Evolutionary conservation across 371 early-diverging fungal genomes (phyloP).

Genomic region (Massospora cicadina): DNA sequence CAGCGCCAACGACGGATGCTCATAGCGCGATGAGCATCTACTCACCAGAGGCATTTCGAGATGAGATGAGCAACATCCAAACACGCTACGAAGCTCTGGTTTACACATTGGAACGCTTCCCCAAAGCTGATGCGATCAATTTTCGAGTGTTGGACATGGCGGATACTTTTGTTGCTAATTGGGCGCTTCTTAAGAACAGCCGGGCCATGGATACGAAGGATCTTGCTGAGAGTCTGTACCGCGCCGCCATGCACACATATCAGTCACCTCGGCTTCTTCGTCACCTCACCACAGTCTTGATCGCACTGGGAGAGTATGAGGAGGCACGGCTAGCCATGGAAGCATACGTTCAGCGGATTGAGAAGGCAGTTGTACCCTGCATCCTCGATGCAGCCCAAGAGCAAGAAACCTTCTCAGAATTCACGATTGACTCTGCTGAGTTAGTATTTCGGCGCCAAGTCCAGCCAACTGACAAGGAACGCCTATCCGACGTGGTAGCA

Average conservation of each 20-base stretch:
- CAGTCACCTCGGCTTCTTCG: constrained; percentile 52
- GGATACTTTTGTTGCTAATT: constrained; percentile 38
- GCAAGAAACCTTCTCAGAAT: constrained; percentile 12
- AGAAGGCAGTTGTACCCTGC: constrained; percentile 12
- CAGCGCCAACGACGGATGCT: background rate
- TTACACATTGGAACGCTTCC: constrained; percentile 29
- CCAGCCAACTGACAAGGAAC: constrained; percentile 14
- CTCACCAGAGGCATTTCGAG: constrained; percentile 21
- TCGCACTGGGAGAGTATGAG: constrained; percentile 44
- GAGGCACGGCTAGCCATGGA: constrained; percentile 49
- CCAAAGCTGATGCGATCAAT: constrained; percentile 44
- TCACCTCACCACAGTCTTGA: constrained; percentile 34
- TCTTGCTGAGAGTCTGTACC: constrained; percentile 30
- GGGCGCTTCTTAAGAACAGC: constrained; percentile 24
- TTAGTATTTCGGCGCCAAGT: constrained; percentile 15
- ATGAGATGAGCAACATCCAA: constrained; percentile 35
- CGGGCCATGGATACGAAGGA: background rate
- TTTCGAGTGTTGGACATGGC: constrained; percentile 33
- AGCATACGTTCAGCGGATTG: constrained; percentile 37
- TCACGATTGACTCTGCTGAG: constrained; percentile 14
- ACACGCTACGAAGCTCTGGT: constrained; percentile 40
- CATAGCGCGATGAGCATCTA: constrained; percentile 12
- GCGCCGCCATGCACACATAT: constrained; percentile 42
- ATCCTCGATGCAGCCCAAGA: constrained; percentile 10
- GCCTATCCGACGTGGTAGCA: constrained; percentile 6